Conservation (phyloP, 2,329 filamentous ascomycete genomes). For the Hymenoscyphus fraxineus region DNA sequence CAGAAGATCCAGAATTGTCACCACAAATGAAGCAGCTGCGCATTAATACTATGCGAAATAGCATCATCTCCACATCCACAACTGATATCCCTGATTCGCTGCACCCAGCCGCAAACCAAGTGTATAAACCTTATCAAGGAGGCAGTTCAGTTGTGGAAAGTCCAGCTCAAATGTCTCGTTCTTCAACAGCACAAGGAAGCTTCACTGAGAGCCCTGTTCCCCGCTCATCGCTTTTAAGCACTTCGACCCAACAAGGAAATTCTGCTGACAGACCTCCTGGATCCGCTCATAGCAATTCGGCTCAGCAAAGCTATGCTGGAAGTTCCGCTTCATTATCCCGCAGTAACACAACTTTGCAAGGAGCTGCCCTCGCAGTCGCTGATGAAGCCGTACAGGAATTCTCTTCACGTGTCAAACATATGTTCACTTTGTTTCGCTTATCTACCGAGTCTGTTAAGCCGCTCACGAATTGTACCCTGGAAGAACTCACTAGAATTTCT, state of each 20-base stretch:
- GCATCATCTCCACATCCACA: slow-evolving; percentile 19
- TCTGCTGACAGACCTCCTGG: neutral
- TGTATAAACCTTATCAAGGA: slow-evolving; percentile 10
- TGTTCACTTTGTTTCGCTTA: slow-evolving; percentile 71
- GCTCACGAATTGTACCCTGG: slow-evolving; percentile 57
- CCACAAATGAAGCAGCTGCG: slow-evolving; percentile 25
- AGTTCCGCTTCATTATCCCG: slow-evolving; percentile 8
- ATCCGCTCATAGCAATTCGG: neutral
- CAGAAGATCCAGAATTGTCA: slow-evolving; percentile 14
- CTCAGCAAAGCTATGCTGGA: neutral
- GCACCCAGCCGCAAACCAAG: slow-evolving; percentile 16
- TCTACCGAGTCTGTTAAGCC: slow-evolving; percentile 72
- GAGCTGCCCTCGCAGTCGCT: slow-evolving; percentile 26
- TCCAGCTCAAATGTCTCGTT: slow-evolving; percentile 10
- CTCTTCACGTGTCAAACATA: slow-evolving; percentile 64
- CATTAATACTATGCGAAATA: slow-evolving; percentile 30
- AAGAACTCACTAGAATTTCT: slow-evolving; percentile 67
- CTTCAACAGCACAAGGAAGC: slow-evolving; percentile 10
- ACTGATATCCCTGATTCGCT: slow-evolving; percentile 17
- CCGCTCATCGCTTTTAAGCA: neutral
- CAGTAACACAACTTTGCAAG: slow-evolving; percentile 24
- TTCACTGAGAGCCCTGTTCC: neutral
- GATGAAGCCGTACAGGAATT: slow-evolving; percentile 70
- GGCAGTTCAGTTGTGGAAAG: slow-evolving; percentile 15
- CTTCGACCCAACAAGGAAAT: neutral